Evolutionary conservation across 139 green algal species (phyloP).

Genomic region (Tetraselmis striata): DNA sequence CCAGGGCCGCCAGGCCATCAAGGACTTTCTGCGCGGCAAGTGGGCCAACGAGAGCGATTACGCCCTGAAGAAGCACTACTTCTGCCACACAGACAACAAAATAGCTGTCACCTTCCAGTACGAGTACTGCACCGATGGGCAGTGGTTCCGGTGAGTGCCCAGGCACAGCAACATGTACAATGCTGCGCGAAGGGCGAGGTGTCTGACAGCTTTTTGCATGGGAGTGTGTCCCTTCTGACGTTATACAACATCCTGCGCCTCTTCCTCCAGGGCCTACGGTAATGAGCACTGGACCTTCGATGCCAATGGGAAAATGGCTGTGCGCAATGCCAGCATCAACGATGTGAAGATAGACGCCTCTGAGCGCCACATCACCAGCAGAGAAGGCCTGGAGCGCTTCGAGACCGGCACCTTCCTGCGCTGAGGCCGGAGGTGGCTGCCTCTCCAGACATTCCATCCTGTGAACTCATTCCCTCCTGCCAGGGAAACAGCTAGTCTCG

Average conservation of each 20-base stretch:
- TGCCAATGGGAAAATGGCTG: conserved; percentile 27
- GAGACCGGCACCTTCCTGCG: not conserved
- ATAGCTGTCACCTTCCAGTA: conserved; percentile 60
- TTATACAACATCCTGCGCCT: too few species aligned
- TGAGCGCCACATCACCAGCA: conserved; percentile 20
- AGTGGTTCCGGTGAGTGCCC: not conserved
- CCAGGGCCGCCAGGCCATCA: conserved; percentile 38
- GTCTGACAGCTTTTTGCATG: too few species aligned
- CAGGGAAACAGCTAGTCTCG: too few species aligned
- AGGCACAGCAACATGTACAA: conserved; percentile 19
- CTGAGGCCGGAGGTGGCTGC: too few species aligned
- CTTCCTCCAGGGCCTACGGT: conserved; percentile 44
- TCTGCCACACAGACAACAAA: conserved; percentile 39
- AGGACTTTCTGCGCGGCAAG: conserved; percentile 47
- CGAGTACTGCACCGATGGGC: conserved; percentile 35
- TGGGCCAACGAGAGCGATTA: conserved; percentile 58
- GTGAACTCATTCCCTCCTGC: too few species aligned
- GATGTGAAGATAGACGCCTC: conserved; percentile 20
- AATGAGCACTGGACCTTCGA: conserved; percentile 52
- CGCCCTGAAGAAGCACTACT: conserved; percentile 52
- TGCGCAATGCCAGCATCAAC: conserved; percentile 38
- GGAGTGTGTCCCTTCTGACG: too few species aligned
- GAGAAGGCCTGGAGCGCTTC: not conserved
- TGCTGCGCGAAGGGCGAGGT: too few species aligned
- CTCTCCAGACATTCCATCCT: too few species aligned